Evolutionary conservation across 176 grass and related monocot species (phyloP).

Genomic region (Aegilops speltoides): DNA sequence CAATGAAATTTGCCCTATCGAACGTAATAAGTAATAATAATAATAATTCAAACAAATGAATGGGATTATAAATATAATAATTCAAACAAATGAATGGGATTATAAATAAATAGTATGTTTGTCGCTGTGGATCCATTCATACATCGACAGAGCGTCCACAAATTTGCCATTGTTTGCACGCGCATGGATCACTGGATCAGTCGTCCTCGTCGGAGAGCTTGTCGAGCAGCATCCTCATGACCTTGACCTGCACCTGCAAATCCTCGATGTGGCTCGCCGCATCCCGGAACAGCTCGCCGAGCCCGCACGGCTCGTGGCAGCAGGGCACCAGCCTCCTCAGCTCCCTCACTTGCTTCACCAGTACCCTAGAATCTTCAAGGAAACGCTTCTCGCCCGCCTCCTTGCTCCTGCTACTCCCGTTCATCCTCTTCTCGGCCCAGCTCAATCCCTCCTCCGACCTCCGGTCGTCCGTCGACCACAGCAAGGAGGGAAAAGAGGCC

Average conservation of each 20-base stretch:
- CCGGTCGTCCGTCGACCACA: not conserved
- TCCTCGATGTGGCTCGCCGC: slow-evolving; percentile 45
- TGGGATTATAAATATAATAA: not conserved
- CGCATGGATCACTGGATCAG: not conserved
- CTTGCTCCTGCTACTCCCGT: slow-evolving; percentile 1
- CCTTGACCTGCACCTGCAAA: slow-evolving; percentile 38
- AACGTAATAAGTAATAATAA: not conserved
- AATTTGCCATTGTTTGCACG: not conserved
- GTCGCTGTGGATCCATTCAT: not conserved
- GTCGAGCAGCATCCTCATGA: slow-evolving; percentile 55
- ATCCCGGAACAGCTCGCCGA: slow-evolving; percentile 51
- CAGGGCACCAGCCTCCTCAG: slow-evolving; percentile 50
- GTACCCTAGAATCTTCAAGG: slow-evolving; percentile 20
- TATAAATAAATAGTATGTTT: not conserved
- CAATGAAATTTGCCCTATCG: not conserved
- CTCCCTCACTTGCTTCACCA: slow-evolving; percentile 48
- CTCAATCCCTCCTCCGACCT: not conserved
- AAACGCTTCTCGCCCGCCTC: slow-evolving; percentile 22
- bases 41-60: slow-evolving; percentile 13
- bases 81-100: slow-evolving; percentile 16
- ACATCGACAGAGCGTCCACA: slow-evolving; percentile 7
- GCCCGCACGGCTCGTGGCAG: slow-evolving; percentile 32
- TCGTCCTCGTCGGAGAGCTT: slow-evolving; percentile 43
- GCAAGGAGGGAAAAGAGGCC: not conserved
- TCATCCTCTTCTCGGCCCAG: slow-evolving; percentile 22